These are phyloP conservation scores for Acacia pycnantha DNA, from an alignment of 331 rosid species.

Conservation along the genomic window DNA sequence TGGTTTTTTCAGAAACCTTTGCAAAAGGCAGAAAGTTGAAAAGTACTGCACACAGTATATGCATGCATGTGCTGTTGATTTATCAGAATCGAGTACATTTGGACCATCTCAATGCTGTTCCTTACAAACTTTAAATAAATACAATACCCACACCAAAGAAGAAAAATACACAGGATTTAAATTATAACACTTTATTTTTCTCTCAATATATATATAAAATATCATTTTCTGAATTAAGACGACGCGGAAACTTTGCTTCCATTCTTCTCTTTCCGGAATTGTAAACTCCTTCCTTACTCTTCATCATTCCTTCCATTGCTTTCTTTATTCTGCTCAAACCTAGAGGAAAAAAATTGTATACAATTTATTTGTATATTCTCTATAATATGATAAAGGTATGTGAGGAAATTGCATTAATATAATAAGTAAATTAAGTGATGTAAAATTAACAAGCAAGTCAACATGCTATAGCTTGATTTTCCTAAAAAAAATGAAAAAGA, in stretches of 20 bases:
- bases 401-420: neutral
- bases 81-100: neutral
- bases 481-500: too few species aligned
- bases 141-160: neutral
- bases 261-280: neutral
- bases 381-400: neutral
- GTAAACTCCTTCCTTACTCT: neutral
- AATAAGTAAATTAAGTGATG: neutral
- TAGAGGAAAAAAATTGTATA: slow-evolving; percentile 3
- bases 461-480: neutral
- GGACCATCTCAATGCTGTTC: slow-evolving; percentile 19
- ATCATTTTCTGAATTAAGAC: neutral
- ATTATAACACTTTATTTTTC: neutral
- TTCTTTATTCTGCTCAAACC: slow-evolving; percentile 47
- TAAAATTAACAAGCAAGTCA: neutral
- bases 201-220: neutral
- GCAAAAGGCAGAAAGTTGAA: neutral
- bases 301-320: neutral
- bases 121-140: slow-evolving; percentile 33
- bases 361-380: neutral
- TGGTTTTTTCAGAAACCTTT: neutral
- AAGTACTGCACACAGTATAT: neutral
- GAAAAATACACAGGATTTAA: neutral
- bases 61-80: slow-evolving; percentile 10
- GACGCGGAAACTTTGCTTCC: slow-evolving; percentile 49